A percentile compares a stretch with the other conserved stretches of the same genome.
These are phyloP conservation scores for Pseudogymnoascus sp. DNA, from an alignment of 2,329 filamentous ascomycete genomes.

Conservation along the genomic window DNA sequence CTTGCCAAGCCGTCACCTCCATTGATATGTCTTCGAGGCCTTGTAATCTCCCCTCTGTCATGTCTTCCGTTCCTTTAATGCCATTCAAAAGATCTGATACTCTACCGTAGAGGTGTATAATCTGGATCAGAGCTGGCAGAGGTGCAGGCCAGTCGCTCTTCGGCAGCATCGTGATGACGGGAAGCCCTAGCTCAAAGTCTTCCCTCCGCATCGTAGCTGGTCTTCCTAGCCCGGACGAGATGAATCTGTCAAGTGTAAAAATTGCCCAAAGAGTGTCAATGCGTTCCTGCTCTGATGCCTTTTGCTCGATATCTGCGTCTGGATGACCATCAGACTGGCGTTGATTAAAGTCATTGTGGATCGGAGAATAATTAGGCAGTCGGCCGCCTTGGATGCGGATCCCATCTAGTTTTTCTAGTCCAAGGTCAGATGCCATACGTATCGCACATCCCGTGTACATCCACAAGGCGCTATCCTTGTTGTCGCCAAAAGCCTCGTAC, in stretches of 20 bases:
- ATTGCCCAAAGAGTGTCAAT: slow-evolving; percentile 87
- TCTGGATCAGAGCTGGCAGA: slow-evolving; percentile 71
- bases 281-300: slow-evolving; percentile 44
- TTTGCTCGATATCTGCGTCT: slow-evolving; percentile 10
- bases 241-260: slow-evolving; percentile 78
- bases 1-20: slow-evolving; percentile 64
- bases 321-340: slow-evolving; percentile 10
- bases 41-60: slow-evolving; percentile 66
- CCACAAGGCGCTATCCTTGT: slow-evolving; percentile 84
- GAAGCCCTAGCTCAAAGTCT: slow-evolving; percentile 74
- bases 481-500: slow-evolving; percentile 82
- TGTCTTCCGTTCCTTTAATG: slow-evolving; percentile 63
- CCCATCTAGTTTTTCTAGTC: slow-evolving; percentile 73
- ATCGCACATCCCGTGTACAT: slow-evolving; percentile 89
- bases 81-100: slow-evolving; percentile 81
- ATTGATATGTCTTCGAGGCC: slow-evolving; percentile 70
- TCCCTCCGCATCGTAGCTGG: slow-evolving; percentile 77
- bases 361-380: slow-evolving; percentile 8
- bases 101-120: slow-evolving; percentile 77
- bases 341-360: slow-evolving; percentile 10
- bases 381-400: slow-evolving; percentile 46
- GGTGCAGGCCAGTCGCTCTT: slow-evolving; percentile 65
- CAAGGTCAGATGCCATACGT: slow-evolving; percentile 71
- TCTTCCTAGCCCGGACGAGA: slow-evolving; percentile 78
- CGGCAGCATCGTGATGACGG: slow-evolving; percentile 41